phyloP scores from a whole-genome alignment of 345 rosid genomes.

The Euphorbia tirucalli region DNA sequence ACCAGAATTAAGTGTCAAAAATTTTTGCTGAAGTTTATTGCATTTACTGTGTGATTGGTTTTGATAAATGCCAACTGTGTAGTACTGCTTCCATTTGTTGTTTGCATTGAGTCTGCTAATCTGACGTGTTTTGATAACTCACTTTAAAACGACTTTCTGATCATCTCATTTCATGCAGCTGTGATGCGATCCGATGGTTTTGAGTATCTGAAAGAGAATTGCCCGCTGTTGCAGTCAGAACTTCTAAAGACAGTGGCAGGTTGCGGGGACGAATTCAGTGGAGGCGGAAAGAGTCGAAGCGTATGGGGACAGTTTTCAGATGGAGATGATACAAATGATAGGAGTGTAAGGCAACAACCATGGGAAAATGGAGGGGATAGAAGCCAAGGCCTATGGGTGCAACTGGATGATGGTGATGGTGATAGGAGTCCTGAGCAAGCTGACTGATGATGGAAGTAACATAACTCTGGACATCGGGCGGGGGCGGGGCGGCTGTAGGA shows the following conservation, averaged over 20 bases:
- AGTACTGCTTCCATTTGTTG: not conserved
- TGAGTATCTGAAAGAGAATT: slow-evolving; percentile 61
- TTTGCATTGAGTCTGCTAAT: not conserved
- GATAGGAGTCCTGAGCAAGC: slow-evolving; percentile 46
- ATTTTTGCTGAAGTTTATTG: slow-evolving; percentile 2
- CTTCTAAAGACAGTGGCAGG: slow-evolving; percentile 72
- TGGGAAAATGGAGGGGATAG: slow-evolving; percentile 74
- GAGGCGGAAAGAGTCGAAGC: slow-evolving; percentile 58
- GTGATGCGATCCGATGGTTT: slow-evolving; percentile 74
- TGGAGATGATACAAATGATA: slow-evolving; percentile 58
- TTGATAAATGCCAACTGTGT: not conserved
- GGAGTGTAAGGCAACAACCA: slow-evolving; percentile 49
- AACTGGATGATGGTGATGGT: slow-evolving; percentile 47
- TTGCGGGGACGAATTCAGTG: slow-evolving; percentile 60
- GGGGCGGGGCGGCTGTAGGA: not conserved
- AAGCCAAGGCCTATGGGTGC: slow-evolving; percentile 61
- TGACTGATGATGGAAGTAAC: slow-evolving; percentile 26
- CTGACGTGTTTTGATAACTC: not conserved
- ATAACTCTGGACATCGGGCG: not conserved
- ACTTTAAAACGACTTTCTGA: not conserved
- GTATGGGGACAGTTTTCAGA: slow-evolving; percentile 72
- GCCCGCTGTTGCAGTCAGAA: slow-evolving; percentile 66
- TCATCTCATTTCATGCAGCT: slow-evolving; percentile 40
- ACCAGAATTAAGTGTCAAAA: not conserved
- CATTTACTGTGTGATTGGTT: not conserved